Evolutionary conservation across 805 yeast genomes (phyloP).

Genomic region (Hanseniaspora meyeri): DNA sequence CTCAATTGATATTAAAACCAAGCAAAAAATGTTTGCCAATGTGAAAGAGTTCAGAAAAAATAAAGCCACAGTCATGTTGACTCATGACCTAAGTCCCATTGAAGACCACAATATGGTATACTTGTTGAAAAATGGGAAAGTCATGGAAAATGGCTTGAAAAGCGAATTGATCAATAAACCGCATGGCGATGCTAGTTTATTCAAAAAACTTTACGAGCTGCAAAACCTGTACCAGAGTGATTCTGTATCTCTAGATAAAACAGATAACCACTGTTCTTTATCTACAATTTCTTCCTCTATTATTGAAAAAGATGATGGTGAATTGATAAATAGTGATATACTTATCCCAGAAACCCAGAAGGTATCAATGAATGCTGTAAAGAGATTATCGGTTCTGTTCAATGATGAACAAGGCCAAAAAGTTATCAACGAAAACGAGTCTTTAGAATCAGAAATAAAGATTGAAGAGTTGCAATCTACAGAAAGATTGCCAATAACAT

Average conservation of each 20-base stretch:
- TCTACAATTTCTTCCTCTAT: background rate
- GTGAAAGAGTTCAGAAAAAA: constrained; percentile 50
- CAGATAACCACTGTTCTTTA: no score
- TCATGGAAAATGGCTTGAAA: constrained; percentile 36
- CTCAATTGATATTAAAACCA: constrained; percentile 53
- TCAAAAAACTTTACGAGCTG: constrained; percentile 1
- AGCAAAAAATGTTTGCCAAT: constrained; percentile 35
- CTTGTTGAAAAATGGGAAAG: constrained; percentile 46
- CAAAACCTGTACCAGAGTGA: constrained; percentile 1
- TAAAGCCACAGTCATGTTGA: constrained; percentile 66
- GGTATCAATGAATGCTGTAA: background rate
- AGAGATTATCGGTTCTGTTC: background rate
- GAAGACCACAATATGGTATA: constrained; percentile 44
- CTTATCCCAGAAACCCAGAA: background rate
- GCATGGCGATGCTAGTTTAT: background rate
- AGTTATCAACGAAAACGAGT: background rate
- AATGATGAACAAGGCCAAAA: background rate
- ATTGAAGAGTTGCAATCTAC: background rate
- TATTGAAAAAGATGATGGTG: background rate
- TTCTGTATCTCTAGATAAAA: background rate
- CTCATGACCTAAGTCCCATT: constrained; percentile 63
- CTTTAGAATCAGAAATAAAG: background rate
- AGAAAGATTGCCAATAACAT: constrained; percentile 16
- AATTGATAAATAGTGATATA: background rate
- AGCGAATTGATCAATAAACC: constrained; percentile 22